Evolutionary conservation across 2,329 filamentous ascomycete genomes (phyloP).

Genomic region (Myriosclerotinia duriaeana): DNA sequence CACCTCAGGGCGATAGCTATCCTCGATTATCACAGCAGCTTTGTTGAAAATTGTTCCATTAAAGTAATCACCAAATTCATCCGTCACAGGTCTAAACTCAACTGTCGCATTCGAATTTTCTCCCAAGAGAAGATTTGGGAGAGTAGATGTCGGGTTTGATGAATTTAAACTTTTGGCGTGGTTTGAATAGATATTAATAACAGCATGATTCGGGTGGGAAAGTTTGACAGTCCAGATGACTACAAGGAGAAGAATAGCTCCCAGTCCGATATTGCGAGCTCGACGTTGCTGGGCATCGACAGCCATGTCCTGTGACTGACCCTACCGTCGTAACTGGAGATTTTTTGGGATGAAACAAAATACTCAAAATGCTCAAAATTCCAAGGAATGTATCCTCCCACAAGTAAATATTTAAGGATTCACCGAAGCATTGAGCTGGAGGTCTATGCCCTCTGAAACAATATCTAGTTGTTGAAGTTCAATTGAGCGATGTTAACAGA

Average conservation of each 20-base stretch:
- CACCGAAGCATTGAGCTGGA: conserved; percentile 5
- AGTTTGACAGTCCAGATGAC: conserved; percentile 36
- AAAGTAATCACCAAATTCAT: conserved; percentile 26
- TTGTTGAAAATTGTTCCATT: conserved; percentile 36
- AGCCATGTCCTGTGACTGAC: conserved; percentile 24
- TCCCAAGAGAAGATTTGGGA: background rate
- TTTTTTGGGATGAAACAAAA: no score
- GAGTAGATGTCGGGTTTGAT: background rate
- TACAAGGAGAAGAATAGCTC: conserved; percentile 33
- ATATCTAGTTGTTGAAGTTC: background rate
- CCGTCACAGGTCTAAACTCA: conserved; percentile 8
- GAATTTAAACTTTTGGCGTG: conserved; percentile 16
- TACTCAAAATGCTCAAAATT: background rate
- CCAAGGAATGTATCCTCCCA: conserved; percentile 8
- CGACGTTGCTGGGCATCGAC: conserved; percentile 34
- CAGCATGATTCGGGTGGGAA: conserved; percentile 30
- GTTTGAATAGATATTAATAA: conserved; percentile 29
- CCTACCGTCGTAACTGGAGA: background rate
- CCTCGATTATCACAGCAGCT: conserved; percentile 44
- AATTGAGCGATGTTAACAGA: background rate
- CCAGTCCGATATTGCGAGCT: conserved; percentile 33
- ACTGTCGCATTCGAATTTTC: conserved; percentile 12
- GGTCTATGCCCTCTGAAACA: background rate
- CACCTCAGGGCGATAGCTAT: conserved; percentile 41
- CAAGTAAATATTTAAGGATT: background rate